Percentiles rank a stretch among this genome's conserved stretches.
Conservation (phyloP, 164 flowering plant genomes). For the Vitis riparia region DNA sequence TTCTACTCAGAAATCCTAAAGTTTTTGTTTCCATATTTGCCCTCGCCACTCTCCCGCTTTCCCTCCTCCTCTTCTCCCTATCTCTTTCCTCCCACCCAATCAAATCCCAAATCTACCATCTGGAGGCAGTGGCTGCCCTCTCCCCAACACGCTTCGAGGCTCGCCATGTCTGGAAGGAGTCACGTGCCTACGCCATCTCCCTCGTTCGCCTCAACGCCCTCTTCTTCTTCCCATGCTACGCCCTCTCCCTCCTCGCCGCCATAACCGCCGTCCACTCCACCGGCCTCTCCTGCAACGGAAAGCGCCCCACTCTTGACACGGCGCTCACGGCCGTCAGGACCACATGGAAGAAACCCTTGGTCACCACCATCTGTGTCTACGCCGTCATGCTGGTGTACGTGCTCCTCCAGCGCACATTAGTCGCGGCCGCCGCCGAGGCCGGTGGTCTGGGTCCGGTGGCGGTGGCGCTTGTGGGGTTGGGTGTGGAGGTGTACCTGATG, state of each 20-base stretch:
- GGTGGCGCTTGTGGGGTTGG: conserved; percentile 20
- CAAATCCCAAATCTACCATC: conserved; percentile 27
- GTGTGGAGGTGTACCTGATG: conserved; percentile 41
- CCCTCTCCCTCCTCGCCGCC: conserved; percentile 41
- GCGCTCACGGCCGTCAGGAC: conserved; percentile 21
- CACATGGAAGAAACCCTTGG: conserved; percentile 32
- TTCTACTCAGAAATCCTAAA: conserved; percentile 24
- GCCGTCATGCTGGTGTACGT: conserved; percentile 19
- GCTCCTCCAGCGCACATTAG: conserved; percentile 5
- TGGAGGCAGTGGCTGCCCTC: conserved; percentile 29
- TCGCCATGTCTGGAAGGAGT: conserved; percentile 34
- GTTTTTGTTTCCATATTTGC: conserved; percentile 31
- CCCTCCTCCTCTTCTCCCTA: conserved; percentile 38
- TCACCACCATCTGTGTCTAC: conserved; percentile 35
- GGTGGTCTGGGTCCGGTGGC: conserved; percentile 2
- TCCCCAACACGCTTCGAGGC: conserved; percentile 38
- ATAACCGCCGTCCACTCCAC: conserved; percentile 33
- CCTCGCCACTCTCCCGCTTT: conserved; percentile 42
- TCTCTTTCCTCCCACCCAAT: conserved; percentile 28
- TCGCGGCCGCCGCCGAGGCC: not conserved
- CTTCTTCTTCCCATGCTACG: conserved; percentile 31
- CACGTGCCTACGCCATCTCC: conserved; percentile 32
- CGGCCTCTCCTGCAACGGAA: conserved; percentile 7
- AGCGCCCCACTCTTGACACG: conserved; percentile 13
- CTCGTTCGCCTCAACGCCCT: conserved; percentile 33